Conservation (phyloP, 2,329 filamentous ascomycete genomes). For the Pseudocercospora fijiensis region DNA sequence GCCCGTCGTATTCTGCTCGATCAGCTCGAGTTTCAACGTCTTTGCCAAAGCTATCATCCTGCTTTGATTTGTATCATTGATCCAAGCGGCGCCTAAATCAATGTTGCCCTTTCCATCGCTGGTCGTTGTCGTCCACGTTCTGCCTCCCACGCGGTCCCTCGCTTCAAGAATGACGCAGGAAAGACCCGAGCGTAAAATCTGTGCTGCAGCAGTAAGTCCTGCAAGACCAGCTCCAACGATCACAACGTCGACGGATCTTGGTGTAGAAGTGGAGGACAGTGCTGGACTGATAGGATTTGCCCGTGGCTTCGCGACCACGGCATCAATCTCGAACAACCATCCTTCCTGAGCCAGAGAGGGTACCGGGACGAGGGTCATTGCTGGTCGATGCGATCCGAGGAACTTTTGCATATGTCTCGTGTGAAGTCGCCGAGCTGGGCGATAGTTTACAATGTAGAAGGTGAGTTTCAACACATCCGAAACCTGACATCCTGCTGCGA, state of each 20-base stretch:
- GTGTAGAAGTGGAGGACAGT: constrained; percentile 31
- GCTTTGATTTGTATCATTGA: constrained; percentile 56
- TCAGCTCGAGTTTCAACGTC: constrained; percentile 44
- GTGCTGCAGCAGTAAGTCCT: constrained; percentile 31
- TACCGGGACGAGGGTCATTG: constrained; percentile 48
- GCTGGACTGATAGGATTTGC: constrained; percentile 13
- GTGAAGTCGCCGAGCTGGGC: constrained; percentile 41
- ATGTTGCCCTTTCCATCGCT: constrained; percentile 40
- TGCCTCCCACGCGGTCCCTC: constrained; percentile 39
- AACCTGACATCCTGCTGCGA: constrained; percentile 39
- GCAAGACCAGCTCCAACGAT: constrained; percentile 34
- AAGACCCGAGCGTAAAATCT: constrained; percentile 25
- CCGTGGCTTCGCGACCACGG: constrained; percentile 39
- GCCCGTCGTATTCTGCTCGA: constrained; percentile 51
- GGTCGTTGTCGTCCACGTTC: constrained; percentile 45
- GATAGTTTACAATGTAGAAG: constrained; percentile 49
- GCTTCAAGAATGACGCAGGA: constrained; percentile 33
- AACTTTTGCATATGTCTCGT: constrained; percentile 42
- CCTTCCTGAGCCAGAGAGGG: constrained; percentile 41
- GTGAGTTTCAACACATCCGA: constrained; percentile 46
- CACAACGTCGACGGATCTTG: constrained; percentile 26
- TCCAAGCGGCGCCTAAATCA: constrained; percentile 60
- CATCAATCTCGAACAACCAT: constrained; percentile 49
- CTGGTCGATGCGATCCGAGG: constrained; percentile 43
- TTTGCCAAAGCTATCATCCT: constrained; percentile 45